Conservation (phyloP, 2,329 filamentous ascomycete genomes). For the Fusarium xyrophilum region DNA sequence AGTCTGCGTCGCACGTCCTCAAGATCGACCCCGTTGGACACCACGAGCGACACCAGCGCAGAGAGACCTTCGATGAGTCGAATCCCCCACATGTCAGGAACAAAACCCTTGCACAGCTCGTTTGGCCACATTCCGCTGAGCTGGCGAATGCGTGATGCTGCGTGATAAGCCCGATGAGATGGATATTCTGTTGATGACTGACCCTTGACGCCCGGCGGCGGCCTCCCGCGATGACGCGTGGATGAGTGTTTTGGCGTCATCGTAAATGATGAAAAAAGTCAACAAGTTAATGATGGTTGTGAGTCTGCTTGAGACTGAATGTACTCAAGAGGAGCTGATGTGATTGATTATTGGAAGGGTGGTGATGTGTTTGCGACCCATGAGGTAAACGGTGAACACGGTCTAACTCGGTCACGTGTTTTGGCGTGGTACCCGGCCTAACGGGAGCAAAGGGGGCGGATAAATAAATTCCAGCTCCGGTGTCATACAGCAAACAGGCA, state of each 20-base stretch:
- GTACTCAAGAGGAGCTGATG: background rate
- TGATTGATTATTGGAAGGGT: background rate
- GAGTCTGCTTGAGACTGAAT: background rate
- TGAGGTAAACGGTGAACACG: constrained; percentile 4
- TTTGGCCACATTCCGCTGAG: background rate
- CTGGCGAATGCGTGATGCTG: background rate
- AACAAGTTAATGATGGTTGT: background rate
- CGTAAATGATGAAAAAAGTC: background rate
- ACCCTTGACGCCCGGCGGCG: background rate
- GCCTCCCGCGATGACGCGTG: background rate
- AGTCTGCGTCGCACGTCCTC: background rate
- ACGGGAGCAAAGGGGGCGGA: background rate
- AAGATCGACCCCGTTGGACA: background rate
- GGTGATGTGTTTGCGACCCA: constrained; percentile 2
- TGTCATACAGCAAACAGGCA: background rate
- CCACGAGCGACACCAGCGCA: background rate
- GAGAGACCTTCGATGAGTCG: background rate
- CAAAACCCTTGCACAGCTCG: background rate
- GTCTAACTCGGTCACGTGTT: background rate
- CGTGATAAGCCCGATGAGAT: background rate
- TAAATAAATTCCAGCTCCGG: constrained; percentile 6
- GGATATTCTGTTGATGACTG: background rate
- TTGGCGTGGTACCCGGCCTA: background rate
- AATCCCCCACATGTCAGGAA: background rate
- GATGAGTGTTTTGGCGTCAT: background rate